Base-by-base conservation (phyloP, 2,329 filamentous ascomycete species). In the Talaromyces amestolkiae region DNA sequence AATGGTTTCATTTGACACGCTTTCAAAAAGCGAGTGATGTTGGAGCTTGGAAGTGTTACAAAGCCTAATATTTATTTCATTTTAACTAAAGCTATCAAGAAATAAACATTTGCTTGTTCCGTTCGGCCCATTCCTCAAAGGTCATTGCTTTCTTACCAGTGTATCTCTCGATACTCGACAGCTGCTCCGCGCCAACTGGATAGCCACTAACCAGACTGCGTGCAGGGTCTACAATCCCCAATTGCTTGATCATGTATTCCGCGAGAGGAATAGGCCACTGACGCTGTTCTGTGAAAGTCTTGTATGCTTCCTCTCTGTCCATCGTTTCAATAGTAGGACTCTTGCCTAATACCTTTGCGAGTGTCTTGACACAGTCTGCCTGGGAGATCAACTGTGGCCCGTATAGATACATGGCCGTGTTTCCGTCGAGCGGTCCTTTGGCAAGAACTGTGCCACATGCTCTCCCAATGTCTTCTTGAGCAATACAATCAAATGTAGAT, bases 381-480 rank as follows among this genome's bases (percentile, higher is more conserved):
- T 72, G 67, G 0, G 76, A 71, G 22, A 78, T 41, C 11, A 77
- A 43, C 53, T 80, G 61, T 0, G 79, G 77, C 1, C 80, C 81
- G 59, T 73, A 75, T 11, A 83, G 65, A 59, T 72, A 73, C 17
- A 82, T 74, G 13, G 68, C 75, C 80, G 45, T 45, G 41, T 45
- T 45, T 45, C 10, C 19, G 17, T 27, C 45, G 10, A 27, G 22
- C 11, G 45, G 45, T 7, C 45, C 45, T 27, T 27, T 49, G 6
- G 15, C 45, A 49, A 49, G 45, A 49, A 49, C 45, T 2, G 45
- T 49, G 19, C 45, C 45, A 24, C 45, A 49, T 10, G 22, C 45
- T 17, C 45, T 49, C 22, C 45, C 45, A 27, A 49, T 49, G n/a
- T 49, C 45, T 11, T 49, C 22, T 17, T 49, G 45, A 9, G 19